Conservation (phyloP, 106 monocot genomes). For the Platanthera zijinensis region DNA sequence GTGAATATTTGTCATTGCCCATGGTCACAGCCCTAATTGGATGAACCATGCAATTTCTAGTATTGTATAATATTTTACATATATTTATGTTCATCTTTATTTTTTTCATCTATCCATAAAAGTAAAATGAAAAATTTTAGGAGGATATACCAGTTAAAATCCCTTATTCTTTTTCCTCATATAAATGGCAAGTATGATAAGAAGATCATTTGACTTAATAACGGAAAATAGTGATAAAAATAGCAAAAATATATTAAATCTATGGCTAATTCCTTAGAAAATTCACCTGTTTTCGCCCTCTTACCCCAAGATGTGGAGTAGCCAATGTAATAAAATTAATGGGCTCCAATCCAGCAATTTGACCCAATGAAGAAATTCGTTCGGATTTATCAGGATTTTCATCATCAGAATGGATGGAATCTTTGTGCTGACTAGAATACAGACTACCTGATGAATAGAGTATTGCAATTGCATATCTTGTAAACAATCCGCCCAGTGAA, state of each 20-base stretch:
- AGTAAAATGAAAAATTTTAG: too few species aligned
- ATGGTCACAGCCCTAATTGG: too few species aligned
- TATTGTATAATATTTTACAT: too few species aligned
- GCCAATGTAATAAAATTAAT: conserved; percentile 91
- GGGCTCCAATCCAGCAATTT: conserved; percentile 68
- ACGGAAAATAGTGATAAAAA: background rate
- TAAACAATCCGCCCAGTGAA: conserved; percentile 85
- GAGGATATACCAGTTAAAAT: too few species aligned
- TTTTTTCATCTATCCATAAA: too few species aligned
- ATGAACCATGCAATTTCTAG: too few species aligned
- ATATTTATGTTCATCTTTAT: too few species aligned
- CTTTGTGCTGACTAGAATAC: conserved; percentile 6
- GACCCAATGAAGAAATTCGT: conserved; percentile 22
- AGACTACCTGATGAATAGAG: conserved; percentile 47
- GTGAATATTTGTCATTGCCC: too few species aligned
- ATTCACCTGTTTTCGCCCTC: conserved; percentile 82
- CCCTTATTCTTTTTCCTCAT: background rate
- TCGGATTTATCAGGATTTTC: conserved; percentile 9
- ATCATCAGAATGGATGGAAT: conserved; percentile 1
- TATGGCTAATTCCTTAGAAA: background rate
- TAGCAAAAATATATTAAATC: background rate
- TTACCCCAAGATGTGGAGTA: conserved; percentile 93
- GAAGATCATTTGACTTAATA: background rate
- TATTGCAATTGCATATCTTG: conserved; percentile 79
- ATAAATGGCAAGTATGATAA: background rate